phyloP scores from a whole-genome alignment of 1,139 yeast genomes.

The Kazachstania sp. region DNA sequence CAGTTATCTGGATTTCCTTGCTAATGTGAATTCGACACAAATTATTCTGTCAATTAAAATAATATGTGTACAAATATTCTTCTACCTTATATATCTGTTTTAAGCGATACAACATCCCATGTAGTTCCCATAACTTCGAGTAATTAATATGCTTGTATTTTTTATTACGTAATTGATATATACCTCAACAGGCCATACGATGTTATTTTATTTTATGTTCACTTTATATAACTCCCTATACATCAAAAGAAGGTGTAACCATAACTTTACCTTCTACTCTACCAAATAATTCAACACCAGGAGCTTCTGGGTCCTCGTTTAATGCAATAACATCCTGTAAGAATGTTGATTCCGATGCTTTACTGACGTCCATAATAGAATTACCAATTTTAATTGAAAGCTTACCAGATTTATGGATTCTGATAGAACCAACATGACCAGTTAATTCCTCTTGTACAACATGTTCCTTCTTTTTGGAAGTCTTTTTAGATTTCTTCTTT shows the following conservation, averaged over 20 bases:
- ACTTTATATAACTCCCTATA: constrained; percentile 18
- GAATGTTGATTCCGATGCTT: constrained; percentile 67
- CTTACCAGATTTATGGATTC: constrained; percentile 76
- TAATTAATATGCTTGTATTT: no score
- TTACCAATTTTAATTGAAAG: constrained; percentile 67
- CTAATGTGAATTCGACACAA: no score
- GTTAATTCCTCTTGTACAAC: constrained; percentile 23
- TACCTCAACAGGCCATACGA: neutral
- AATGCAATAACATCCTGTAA: constrained; percentile 68
- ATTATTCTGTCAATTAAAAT: no score
- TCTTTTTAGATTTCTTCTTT: constrained; percentile 7
- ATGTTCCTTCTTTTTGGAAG: neutral
- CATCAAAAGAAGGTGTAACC: constrained; percentile 32
- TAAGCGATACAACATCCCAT: no score
- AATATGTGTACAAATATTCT: no score
- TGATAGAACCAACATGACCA: constrained; percentile 64
- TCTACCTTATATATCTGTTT: no score
- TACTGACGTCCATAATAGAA: constrained; percentile 55
- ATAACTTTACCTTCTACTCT: constrained; percentile 40
- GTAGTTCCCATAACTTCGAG: no score
- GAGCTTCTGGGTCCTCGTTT: constrained; percentile 40
- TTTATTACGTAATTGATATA: no score
- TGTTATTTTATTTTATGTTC: neutral
- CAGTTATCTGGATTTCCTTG: no score
- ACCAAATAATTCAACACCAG: constrained; percentile 49